Base-by-base conservation (phyloP, 2,329 filamentous ascomycete species). In the Peltaster fructicola region DNA sequence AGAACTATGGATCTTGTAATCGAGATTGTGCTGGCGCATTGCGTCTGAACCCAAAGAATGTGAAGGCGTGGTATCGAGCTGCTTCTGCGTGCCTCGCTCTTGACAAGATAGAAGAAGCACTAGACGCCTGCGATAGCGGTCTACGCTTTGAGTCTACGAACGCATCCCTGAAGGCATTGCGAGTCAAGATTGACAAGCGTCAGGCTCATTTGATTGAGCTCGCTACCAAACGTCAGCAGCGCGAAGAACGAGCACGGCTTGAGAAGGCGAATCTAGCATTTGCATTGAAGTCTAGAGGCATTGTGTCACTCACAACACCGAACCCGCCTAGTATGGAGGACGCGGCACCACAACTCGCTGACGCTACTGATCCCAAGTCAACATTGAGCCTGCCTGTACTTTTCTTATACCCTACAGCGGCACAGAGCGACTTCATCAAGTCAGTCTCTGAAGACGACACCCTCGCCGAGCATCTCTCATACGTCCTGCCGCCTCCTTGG, bases 1-100 rank as follows among this genome's bases (percentile, higher is more conserved):
- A 68, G 47, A 98, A 98, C 57, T 88, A 84, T 54, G 73, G 85
- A 35, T 74, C 71, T 34, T 82, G 77, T 53, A 90, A 75, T 43
- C 63, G 75, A 23, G 88, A 95, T 59, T 88, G 84, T 51, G 77
- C 74, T 2, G 63, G 69, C 6, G 75, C 79, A 2, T 63, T 98
- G 31, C 68, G 71, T 18, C 59, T 93, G 30, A 90, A 93, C 52
- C 65, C 73, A 3, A 51, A 49, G 24, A 93, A 92, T 49, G 51
- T 90, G 43, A 98, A 98, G 56, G 85, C 88, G 1, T 81, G 73
- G 54, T 98, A 90, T 53, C 76, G 88, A 34, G 82, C 77, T 27
- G 68, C 77, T 3, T 62, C 64, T 31, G 85, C 88, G 4, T 65
- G 91, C 29, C 58, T 91, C 14, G 69, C 73, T 1, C 67, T 93